Evolutionary conservation across 2,329 filamentous ascomycete genomes (phyloP).

Genomic region (Neonectria neomacrospora): DNA sequence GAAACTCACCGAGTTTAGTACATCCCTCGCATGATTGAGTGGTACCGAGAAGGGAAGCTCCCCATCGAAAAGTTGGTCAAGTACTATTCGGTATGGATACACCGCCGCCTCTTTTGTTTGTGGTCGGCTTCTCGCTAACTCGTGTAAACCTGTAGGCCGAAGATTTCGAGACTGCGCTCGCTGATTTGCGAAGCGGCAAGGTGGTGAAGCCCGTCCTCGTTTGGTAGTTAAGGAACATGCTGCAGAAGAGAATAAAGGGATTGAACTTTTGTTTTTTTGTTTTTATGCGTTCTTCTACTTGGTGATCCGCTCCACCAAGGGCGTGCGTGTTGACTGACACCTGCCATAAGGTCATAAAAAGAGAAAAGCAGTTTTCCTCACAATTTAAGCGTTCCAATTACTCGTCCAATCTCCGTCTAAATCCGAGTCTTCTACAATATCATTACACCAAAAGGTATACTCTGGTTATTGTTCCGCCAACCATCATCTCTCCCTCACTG

Average conservation of each 20-base stretch:
- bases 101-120: not conserved
- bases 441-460: not conserved
- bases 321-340: too few relatives aligned
- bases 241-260: not conserved
- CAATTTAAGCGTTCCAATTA: too few relatives aligned
- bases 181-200: not conserved
- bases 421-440: not conserved
- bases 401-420: too few relatives aligned
- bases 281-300: too few relatives aligned
- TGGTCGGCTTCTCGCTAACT: not conserved
- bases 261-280: not conserved
- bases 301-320: too few relatives aligned
- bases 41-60: constrained; percentile 11
- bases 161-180: not conserved
- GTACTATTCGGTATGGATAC: constrained; percentile 15
- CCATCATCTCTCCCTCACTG: not conserved
- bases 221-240: not conserved
- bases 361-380: too few relatives aligned
- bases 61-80: constrained; percentile 17
- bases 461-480: not conserved
- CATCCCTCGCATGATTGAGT: constrained; percentile 14
- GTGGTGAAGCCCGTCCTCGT: not conserved
- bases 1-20: constrained; percentile 1
- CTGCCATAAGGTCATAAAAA: too few relatives aligned
- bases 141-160: not conserved